Percentiles rank a stretch among this genome's conserved stretches.
phyloP scores from a whole-genome alignment of 768 basidiomycete genomes.

The Boletus rufocinnamomeus region DNA sequence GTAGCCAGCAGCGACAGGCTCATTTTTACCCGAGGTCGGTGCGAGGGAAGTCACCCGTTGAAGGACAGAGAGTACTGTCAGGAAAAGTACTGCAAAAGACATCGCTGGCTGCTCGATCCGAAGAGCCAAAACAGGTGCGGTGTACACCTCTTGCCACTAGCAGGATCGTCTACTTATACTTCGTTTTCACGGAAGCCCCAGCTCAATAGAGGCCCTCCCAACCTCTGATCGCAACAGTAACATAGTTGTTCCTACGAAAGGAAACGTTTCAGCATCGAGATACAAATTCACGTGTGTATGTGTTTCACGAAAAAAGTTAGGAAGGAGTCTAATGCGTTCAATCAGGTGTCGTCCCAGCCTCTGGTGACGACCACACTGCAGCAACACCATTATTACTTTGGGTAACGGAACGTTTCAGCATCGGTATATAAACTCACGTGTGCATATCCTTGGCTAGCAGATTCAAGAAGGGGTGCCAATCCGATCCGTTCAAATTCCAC shows the following conservation, averaged over 20 bases:
- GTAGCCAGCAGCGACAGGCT: conserved; percentile 55
- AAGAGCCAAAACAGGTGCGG: background rate
- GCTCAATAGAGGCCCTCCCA: conserved; percentile 38
- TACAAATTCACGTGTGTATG: conserved; percentile 35
- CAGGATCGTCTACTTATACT: conserved; percentile 10
- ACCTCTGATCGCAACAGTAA: conserved; percentile 64
- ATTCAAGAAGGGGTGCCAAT: background rate
- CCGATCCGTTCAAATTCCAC: background rate
- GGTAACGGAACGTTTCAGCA: background rate
- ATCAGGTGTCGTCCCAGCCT: background rate
- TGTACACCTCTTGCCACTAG: background rate
- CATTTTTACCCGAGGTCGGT: background rate
- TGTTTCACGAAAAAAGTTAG: conserved; percentile 16
- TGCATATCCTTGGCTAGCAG: background rate
- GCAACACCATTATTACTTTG: background rate
- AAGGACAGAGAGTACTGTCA: conserved; percentile 7
- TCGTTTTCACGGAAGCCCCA: background rate
- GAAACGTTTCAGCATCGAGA: background rate
- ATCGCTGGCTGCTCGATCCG: background rate
- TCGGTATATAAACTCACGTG: background rate
- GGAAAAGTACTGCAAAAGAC: background rate
- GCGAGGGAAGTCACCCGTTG: background rate
- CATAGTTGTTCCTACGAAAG: conserved; percentile 39
- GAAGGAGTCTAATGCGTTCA: background rate
- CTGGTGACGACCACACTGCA: background rate